Percentiles rank a stretch among this genome's conserved stretches.
Evolutionary conservation across 73 alveolate genomes (phyloP).

Genomic region (Breviolum minutum): DNA sequence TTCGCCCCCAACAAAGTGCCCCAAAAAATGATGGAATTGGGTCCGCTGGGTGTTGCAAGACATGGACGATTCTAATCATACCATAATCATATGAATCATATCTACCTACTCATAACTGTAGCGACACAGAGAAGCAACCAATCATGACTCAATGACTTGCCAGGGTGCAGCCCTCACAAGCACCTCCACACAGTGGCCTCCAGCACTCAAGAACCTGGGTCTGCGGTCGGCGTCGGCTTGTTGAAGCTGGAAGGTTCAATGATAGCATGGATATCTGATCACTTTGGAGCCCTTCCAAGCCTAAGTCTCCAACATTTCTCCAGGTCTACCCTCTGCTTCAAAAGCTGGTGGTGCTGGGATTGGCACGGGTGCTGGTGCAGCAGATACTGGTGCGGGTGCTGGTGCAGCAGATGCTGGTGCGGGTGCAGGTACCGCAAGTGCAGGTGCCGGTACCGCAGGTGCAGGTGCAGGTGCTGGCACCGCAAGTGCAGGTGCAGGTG

Average conservation of each 20-base stretch:
- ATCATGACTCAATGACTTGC: not conserved
- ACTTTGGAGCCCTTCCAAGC: not conserved
- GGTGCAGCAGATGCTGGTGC: constrained; percentile 6
- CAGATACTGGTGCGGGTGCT: not conserved
- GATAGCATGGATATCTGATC: not conserved
- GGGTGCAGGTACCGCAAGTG: not conserved
- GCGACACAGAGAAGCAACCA: no score
- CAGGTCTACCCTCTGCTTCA: constrained; percentile 71
- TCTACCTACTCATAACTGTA: no score
- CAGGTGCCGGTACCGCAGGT: not conserved
- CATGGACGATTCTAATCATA: no score
- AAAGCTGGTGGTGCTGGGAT: constrained; percentile 79
- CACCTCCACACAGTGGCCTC: constrained; percentile 82
- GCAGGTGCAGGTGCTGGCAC: not conserved
- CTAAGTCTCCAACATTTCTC: constrained; percentile 33
- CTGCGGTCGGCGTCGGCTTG: not conserved
- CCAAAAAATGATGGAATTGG: no score
- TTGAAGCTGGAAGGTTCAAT: not conserved
- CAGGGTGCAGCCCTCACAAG: constrained; percentile 37
- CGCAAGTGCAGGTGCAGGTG: not conserved
- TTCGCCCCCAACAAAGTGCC: no score
- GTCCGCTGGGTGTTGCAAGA: no score
- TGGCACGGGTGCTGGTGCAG: constrained; percentile 10
- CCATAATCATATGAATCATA: no score
- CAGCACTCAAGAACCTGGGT: constrained; percentile 38